Conservation (phyloP, 2,329 filamentous ascomycete genomes). For the Pseudogymnoascus sp. region DNA sequence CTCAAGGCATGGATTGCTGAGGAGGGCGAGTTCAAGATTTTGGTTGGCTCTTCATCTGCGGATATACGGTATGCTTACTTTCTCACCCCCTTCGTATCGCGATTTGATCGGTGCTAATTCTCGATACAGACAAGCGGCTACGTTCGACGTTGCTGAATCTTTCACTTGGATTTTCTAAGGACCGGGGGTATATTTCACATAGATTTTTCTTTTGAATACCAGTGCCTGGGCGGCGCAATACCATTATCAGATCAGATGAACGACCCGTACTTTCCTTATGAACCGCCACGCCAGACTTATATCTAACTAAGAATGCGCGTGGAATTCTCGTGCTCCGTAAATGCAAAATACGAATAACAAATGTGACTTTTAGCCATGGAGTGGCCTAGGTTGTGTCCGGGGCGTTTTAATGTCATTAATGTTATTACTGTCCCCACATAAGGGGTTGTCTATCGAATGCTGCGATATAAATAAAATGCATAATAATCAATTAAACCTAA, state of each 20-base stretch:
- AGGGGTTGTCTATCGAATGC: slow-evolving; percentile 5
- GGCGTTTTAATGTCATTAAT: not conserved
- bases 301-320: not conserved
- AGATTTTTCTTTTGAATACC: slow-evolving; percentile 6
- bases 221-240: not conserved
- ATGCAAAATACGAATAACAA: slow-evolving; percentile 2
- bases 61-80: slow-evolving; percentile 51
- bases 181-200: not conserved
- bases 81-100: not conserved
- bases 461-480: slow-evolving; percentile 7
- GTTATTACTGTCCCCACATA: not conserved
- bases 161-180: slow-evolving; percentile 57
- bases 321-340: not conserved
- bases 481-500: slow-evolving; percentile 9
- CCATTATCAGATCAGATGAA: slow-evolving; percentile 5
- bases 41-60: slow-evolving; percentile 53
- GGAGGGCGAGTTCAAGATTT: slow-evolving; percentile 51
- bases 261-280: not conserved
- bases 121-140: slow-evolving; percentile 36
- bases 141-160: slow-evolving; percentile 54
- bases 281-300: not conserved
- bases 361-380: not conserved
- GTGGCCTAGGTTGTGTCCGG: not conserved
- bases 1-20: slow-evolving; percentile 57
- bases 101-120: slow-evolving; percentile 16